Evolutionary conservation across 2,329 filamentous ascomycete genomes (phyloP).

Genomic region (Exophiala oligosperma): DNA sequence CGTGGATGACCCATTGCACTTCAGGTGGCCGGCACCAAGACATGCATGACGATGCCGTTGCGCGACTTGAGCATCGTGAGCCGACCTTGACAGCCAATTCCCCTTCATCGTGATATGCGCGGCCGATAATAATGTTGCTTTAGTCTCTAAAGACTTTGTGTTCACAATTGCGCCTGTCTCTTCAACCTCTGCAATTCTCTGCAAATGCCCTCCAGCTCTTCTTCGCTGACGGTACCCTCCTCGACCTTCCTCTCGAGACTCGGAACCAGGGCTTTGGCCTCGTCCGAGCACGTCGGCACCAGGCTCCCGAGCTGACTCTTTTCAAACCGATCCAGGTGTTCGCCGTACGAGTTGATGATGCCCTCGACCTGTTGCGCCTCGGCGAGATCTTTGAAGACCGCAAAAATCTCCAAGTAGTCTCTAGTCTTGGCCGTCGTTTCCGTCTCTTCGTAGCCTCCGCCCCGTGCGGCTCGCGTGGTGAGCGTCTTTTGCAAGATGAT

Average conservation of each 20-base stretch:
- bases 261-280: constrained; percentile 94
- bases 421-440: constrained; percentile 78
- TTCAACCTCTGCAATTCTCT: constrained; percentile 84
- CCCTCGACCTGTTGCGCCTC: constrained; percentile 93
- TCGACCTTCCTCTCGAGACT: constrained; percentile 84
- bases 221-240: constrained; percentile 53
- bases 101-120: too few relatives aligned
- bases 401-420: constrained; percentile 91
- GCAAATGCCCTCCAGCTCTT: constrained; percentile 81
- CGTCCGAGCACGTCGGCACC: constrained; percentile 88
- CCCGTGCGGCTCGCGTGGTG: constrained; percentile 51
- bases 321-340: constrained; percentile 85
- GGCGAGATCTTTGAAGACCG: constrained; percentile 92
- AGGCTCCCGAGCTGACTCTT: constrained; percentile 77
- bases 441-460: constrained; percentile 42
- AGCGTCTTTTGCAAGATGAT: constrained; percentile 89
- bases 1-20: neutral
- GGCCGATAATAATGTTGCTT: too few relatives aligned
- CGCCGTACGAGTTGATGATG: constrained; percentile 72
- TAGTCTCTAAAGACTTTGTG: too few relatives aligned
- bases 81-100: too few relatives aligned
- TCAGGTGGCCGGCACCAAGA: too few relatives aligned
- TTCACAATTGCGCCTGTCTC: constrained; percentile 27
- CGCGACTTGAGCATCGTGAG: too few relatives aligned
- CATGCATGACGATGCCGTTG: too few relatives aligned